These are phyloP conservation scores for Saksenaea vasiformis DNA, from an alignment of 371 early-diverging fungal genomes.

Conservation along the genomic window DNA sequence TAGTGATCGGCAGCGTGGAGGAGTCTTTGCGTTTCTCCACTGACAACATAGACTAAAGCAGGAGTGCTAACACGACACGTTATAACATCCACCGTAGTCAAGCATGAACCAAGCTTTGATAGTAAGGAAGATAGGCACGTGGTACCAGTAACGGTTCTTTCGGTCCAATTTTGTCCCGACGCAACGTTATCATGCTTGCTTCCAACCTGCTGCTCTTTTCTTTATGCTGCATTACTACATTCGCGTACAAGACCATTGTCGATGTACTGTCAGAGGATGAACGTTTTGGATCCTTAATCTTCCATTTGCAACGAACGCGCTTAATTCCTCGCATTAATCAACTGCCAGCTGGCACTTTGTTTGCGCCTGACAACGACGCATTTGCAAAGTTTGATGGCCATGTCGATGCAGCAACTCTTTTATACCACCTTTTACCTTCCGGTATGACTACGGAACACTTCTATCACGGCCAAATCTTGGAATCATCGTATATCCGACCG, in stretches of 20 bases:
- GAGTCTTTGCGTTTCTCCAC: too few relatives aligned
- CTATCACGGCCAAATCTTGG: conserved; percentile 42
- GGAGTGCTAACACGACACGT: too few relatives aligned
- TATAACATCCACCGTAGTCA: too few relatives aligned
- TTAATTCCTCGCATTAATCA: conserved; percentile 37
- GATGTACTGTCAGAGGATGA: conserved; percentile 36
- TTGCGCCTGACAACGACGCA: conserved; percentile 57
- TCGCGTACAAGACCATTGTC: conserved; percentile 33
- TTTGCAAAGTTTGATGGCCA: conserved; percentile 27
- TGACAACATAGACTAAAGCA: too few relatives aligned
- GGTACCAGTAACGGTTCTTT: not conserved
- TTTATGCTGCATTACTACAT: not conserved
- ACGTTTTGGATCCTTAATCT: conserved; percentile 28
- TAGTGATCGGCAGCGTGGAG: too few relatives aligned
- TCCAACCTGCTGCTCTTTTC: not conserved
- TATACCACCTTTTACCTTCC: conserved; percentile 47
- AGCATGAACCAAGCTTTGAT: too few relatives aligned
- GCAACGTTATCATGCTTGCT: not conserved
- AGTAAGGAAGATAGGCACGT: not conserved
- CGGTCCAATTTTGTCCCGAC: not conserved
- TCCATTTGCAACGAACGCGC: conserved; percentile 31
- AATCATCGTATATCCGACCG: conserved; percentile 39
- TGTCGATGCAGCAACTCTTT: conserved; percentile 32
- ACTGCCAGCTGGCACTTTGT: conserved; percentile 50
- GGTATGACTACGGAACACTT: conserved; percentile 21